These are phyloP conservation scores for Fraxinus nigra DNA, from an alignment of 305 asterid genomes.

Conservation along the genomic window DNA sequence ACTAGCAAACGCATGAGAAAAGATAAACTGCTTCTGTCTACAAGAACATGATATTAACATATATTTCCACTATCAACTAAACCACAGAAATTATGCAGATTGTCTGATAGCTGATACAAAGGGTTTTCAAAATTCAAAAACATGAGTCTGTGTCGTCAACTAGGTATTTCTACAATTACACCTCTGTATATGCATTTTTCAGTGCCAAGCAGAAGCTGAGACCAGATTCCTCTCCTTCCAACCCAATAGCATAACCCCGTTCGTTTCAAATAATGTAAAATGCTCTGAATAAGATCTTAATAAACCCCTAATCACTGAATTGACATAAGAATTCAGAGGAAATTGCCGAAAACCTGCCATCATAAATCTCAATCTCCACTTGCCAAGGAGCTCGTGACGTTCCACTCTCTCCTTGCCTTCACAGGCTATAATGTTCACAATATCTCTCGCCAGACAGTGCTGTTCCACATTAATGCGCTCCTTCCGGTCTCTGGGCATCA, in stretches of 20 bases:
- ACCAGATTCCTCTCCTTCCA: conserved; percentile 70
- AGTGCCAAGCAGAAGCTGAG: conserved; percentile 81
- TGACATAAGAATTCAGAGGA: conserved; percentile 43
- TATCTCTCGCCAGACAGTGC: conserved; percentile 39
- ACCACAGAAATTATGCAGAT: neutral
- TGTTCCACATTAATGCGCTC: conserved; percentile 43
- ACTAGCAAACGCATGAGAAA: no score
- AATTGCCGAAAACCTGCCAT: conserved; percentile 47
- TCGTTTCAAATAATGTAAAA: conserved; percentile 58
- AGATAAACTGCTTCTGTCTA: conserved; percentile 1
- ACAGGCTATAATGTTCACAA: conserved; percentile 49
- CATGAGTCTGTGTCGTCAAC: neutral
- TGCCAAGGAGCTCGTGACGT: conserved; percentile 44
- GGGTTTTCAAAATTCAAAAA: neutral
- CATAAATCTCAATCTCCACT: conserved; percentile 46
- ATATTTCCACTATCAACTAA: neutral
- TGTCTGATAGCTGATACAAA: neutral
- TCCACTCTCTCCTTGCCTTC: conserved; percentile 57
- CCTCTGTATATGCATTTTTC: conserved; percentile 15
- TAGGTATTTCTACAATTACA: neutral
- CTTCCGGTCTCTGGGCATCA: conserved; percentile 28
- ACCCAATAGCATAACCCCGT: conserved; percentile 60
- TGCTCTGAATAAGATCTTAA: conserved; percentile 60
- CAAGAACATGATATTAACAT: neutral
- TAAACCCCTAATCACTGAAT: conserved; percentile 53